Conservation (phyloP, 192 early-diverging fungal genomes). For the Backusella luteola region DNA sequence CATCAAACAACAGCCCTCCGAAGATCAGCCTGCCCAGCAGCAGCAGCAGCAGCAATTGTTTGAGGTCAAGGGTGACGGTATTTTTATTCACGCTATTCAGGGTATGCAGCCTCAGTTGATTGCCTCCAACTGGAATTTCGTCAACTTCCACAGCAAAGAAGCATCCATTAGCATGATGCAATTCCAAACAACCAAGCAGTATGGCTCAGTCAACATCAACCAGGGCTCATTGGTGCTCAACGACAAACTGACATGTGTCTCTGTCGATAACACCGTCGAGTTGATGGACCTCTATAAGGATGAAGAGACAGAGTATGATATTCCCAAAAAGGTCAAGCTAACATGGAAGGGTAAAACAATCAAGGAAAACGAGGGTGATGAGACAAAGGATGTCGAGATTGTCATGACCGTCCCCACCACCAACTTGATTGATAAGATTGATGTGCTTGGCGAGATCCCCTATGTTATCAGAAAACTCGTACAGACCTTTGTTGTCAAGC, state of each 20-base stretch:
- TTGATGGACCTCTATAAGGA: constrained; percentile 64
- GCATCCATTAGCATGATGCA: constrained; percentile 69
- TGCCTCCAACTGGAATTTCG: constrained; percentile 83
- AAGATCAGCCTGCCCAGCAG: constrained; percentile 17
- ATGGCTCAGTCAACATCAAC: constrained; percentile 65
- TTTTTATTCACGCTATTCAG: constrained; percentile 86
- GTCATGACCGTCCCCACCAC: constrained; percentile 60
- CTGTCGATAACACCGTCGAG: constrained; percentile 70
- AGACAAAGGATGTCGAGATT: constrained; percentile 62
- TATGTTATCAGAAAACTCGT: constrained; percentile 88
- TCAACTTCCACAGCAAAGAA: constrained; percentile 68
- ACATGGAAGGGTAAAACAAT: constrained; percentile 80
- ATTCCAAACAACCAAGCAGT: constrained; percentile 74
- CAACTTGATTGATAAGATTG: constrained; percentile 78
- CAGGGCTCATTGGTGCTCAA: constrained; percentile 72
- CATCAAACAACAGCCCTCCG: constrained; percentile 27
- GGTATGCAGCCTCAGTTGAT: constrained; percentile 84
- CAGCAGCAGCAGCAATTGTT: constrained; percentile 69
- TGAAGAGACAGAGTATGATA: constrained; percentile 79
- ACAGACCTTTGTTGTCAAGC: constrained; percentile 90
- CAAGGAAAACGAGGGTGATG: constrained; percentile 57
- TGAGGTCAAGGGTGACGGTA: constrained; percentile 67
- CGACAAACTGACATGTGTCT: constrained; percentile 68
- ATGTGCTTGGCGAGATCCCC: constrained; percentile 88
- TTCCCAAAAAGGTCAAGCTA: constrained; percentile 72